Percentiles rank a stretch among this genome's conserved stretches.
phyloP scores from a whole-genome alignment of 192 early-diverging fungal species.

The Dispira simplex region DNA sequence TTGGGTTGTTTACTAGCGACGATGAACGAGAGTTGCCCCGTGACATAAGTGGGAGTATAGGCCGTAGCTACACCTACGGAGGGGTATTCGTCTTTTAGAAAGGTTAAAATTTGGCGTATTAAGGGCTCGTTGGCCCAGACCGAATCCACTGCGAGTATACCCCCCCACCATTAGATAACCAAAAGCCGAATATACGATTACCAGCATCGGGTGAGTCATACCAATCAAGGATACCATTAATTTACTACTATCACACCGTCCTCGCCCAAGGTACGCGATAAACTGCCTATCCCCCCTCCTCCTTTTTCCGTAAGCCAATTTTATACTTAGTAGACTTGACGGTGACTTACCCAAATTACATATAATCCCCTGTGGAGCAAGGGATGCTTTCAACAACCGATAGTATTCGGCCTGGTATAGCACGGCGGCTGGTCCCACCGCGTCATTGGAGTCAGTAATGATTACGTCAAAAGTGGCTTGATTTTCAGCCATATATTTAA shows the following conservation, averaged over 20 bases:
- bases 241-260: background rate
- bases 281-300: background rate
- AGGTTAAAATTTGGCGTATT: background rate
- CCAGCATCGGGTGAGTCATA: background rate
- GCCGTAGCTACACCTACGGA: background rate
- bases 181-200: background rate
- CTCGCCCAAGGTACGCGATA: background rate
- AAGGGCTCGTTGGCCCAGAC: conserved; percentile 1
- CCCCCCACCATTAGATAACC: conserved; percentile 22
- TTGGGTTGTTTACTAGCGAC: background rate
- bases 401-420: conserved; percentile 40
- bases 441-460: conserved; percentile 48
- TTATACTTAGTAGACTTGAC: background rate
- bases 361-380: conserved; percentile 15
- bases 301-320: background rate
- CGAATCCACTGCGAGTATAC: conserved; percentile 20
- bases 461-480: conserved; percentile 38
- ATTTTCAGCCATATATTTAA: conserved; percentile 40
- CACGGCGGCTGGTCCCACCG: conserved; percentile 47
- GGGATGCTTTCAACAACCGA: conserved; percentile 32
- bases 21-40: background rate
- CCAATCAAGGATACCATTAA: too few relatives aligned
- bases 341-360: background rate
- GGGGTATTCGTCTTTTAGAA: background rate
- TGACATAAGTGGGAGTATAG: background rate